phyloP scores from a whole-genome alignment of 208 protist species.

The Balamuthia mandrillaris region DNA sequence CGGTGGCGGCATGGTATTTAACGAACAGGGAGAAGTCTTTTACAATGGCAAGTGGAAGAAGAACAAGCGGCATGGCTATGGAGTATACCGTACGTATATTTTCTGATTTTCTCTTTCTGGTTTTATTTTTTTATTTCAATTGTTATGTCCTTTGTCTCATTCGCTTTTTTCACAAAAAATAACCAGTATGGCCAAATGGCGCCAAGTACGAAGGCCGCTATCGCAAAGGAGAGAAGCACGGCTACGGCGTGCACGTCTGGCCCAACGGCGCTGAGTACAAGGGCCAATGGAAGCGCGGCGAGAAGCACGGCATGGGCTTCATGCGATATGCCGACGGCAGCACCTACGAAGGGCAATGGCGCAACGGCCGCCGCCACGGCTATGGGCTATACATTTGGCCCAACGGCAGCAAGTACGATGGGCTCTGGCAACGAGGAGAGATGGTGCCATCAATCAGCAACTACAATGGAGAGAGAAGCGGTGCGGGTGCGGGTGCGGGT shows the following conservation, averaged over 20 bases:
- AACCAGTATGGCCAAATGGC: neutral
- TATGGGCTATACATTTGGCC: neutral
- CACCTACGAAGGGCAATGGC: neutral
- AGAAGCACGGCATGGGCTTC: no score
- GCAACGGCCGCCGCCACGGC: conserved; percentile 22
- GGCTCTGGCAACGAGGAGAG: no score
- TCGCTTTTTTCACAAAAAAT: no score
- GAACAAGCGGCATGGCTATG: neutral
- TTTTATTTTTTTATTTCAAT: no score
- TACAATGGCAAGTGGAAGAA: neutral
- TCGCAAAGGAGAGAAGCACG: neutral
- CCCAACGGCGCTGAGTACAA: neutral
- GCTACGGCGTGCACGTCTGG: neutral
- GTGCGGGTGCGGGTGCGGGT: no score
- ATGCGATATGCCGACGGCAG: conserved; percentile 20
- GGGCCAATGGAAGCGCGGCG: neutral
- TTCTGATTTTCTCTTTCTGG: no score
- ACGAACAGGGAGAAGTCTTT: neutral
- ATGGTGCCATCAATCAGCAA: no score
- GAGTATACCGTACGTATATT: no score
- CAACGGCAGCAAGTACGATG: conserved; percentile 23
- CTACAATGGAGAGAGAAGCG: no score
- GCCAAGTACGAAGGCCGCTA: neutral
- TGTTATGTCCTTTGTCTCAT: no score
- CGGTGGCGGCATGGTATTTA: neutral